Conservation (phyloP, 768 basidiomycete species). For the Chiua virens region DNA sequence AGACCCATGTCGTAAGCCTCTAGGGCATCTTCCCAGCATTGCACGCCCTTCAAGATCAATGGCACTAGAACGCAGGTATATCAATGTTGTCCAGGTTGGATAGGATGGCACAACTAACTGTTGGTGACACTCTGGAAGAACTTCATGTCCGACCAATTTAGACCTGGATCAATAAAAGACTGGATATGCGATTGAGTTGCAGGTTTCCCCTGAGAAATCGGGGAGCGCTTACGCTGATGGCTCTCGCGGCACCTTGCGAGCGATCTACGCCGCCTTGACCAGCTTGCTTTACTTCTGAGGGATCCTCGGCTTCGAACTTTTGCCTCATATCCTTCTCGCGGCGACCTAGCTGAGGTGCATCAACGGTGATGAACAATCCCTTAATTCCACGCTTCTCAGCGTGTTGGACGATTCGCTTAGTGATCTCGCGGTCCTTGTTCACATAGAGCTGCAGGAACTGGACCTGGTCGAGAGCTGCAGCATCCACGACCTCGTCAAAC, state of each 20-base stretch:
- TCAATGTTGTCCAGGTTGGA: constrained; percentile 1
- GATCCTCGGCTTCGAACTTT: constrained; percentile 82
- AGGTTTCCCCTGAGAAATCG: background rate
- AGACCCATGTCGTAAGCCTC: constrained; percentile 77
- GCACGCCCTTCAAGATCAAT: constrained; percentile 86
- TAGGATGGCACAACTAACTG: constrained; percentile 36
- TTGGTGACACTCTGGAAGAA: constrained; percentile 80
- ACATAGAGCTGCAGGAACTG: constrained; percentile 91
- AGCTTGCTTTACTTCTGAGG: constrained; percentile 43
- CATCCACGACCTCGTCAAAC: constrained; percentile 94
- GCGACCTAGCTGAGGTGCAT: constrained; percentile 93
- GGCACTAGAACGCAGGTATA: constrained; percentile 59
- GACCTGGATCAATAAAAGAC: constrained; percentile 93
- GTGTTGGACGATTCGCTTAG: constrained; percentile 83
- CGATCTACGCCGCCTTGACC: constrained; percentile 61
- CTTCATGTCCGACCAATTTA: constrained; percentile 68
- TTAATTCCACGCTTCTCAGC: constrained; percentile 91
- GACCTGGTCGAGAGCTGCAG: constrained; percentile 71
- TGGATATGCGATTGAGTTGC: constrained; percentile 28
- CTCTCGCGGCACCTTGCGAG: constrained; percentile 89
- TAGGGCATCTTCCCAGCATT: constrained; percentile 88
- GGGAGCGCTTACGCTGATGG: constrained; percentile 71
- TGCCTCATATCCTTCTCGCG: constrained; percentile 97
- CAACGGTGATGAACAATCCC: constrained; percentile 94
- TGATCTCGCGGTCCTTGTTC: constrained; percentile 85